A percentile compares a stretch with the other conserved stretches of the same genome.
These are phyloP conservation scores for Epichloe coenophiala DNA, from an alignment of 2,329 filamentous ascomycete genomes.

Conservation along the genomic window DNA sequence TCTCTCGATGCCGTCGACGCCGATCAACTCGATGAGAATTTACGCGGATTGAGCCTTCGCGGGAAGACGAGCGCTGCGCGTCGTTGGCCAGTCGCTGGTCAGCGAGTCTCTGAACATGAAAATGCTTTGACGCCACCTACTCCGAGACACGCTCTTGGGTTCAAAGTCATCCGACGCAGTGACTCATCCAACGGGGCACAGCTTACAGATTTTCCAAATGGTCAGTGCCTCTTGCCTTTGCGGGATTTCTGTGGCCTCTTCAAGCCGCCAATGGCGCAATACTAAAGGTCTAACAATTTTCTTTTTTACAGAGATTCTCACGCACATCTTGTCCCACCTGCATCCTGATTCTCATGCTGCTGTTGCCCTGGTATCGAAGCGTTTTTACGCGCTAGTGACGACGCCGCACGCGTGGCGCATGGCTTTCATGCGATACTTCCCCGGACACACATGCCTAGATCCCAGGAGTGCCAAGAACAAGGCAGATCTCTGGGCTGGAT, in stretches of 20 bases:
- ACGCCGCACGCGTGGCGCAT: slow-evolving; percentile 89
- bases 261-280: too few relatives aligned
- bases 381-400: slow-evolving; percentile 76
- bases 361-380: slow-evolving; percentile 74
- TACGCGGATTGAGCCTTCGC: slow-evolving; percentile 37
- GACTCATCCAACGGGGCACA: slow-evolving; percentile 27
- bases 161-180: slow-evolving; percentile 40
- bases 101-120: slow-evolving; percentile 48
- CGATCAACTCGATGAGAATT: slow-evolving; percentile 33
- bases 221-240: slow-evolving; percentile 32
- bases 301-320: slow-evolving; percentile 61
- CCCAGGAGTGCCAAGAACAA: slow-evolving; percentile 20
- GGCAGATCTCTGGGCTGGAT: slow-evolving; percentile 27
- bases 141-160: slow-evolving; percentile 35
- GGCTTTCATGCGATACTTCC: slow-evolving; percentile 84
- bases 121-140: slow-evolving; percentile 38
- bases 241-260: neutral
- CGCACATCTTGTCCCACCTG: slow-evolving; percentile 80
- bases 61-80: slow-evolving; percentile 15
- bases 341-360: slow-evolving; percentile 71
- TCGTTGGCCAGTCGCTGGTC: slow-evolving; percentile 26
- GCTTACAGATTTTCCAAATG: slow-evolving; percentile 61
- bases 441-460: slow-evolving; percentile 43
- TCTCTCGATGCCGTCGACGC: slow-evolving; percentile 11
- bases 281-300: neutral